These are phyloP conservation scores for Nicotiana tomentosiformis DNA, from an alignment of 257 asterid species.

Conservation along the genomic window DNA sequence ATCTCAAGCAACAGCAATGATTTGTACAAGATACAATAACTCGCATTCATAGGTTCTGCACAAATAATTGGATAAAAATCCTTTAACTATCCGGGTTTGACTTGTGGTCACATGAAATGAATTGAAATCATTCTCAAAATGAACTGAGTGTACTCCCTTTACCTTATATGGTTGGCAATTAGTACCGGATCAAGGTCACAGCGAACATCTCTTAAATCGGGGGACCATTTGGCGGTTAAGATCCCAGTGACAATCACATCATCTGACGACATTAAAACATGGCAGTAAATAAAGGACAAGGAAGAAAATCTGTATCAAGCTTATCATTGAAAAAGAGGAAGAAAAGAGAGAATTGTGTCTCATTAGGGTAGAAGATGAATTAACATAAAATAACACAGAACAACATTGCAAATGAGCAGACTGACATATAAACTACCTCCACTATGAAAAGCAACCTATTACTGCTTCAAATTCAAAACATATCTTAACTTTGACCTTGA, in stretches of 20 bases:
- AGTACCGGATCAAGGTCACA: slow-evolving; percentile 97
- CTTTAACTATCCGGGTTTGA: not conserved
- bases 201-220: slow-evolving; percentile 78
- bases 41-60: not conserved
- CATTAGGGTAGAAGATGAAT: not conserved
- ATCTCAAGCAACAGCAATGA: not conserved
- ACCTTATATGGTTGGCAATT: slow-evolving; percentile 87
- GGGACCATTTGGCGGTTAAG: slow-evolving; percentile 86
- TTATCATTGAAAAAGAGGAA: not conserved
- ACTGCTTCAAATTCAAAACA: not conserved
- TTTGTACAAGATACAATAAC: not conserved
- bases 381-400: not conserved
- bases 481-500: slow-evolving; percentile 1
- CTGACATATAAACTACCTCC: not conserved
- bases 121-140: not conserved
- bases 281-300: slow-evolving; percentile 6
- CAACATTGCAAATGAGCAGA: not conserved
- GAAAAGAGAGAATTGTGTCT: not conserved
- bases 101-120: not conserved
- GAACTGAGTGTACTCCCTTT: slow-evolving; percentile 9
- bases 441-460: not conserved
- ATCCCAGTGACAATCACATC: slow-evolving; percentile 92
- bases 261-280: slow-evolving; percentile 46
- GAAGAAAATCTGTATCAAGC: not conserved
- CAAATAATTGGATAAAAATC: not conserved